Conservation (phyloP, 2,329 filamentous ascomycete species). For the Verticillium albo-atrum region DNA sequence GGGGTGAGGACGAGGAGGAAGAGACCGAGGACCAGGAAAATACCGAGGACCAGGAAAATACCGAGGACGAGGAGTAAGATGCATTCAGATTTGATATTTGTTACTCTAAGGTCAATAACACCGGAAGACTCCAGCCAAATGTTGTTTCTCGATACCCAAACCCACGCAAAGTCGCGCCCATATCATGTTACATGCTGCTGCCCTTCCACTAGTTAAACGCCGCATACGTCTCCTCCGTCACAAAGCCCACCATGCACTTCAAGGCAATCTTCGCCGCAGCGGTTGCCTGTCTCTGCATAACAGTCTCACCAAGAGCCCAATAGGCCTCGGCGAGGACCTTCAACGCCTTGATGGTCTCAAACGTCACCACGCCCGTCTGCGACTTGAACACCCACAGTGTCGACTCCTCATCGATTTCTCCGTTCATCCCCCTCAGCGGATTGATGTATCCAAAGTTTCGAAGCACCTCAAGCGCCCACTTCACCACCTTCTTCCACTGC, state of each 20-base stretch:
- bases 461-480: slow-evolving; percentile 22
- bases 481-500: slow-evolving; percentile 25
- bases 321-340: slow-evolving; percentile 23
- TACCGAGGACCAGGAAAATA: background rate
- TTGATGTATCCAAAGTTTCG: slow-evolving; percentile 27
- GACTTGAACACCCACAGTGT: slow-evolving; percentile 18
- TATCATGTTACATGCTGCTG: background rate
- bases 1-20: background rate
- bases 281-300: slow-evolving; percentile 18
- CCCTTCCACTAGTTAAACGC: slow-evolving; percentile 8
- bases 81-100: no score
- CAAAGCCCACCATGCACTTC: slow-evolving; percentile 25
- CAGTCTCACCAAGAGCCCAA: slow-evolving; percentile 18
- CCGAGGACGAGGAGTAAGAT: no score
- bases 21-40: background rate
- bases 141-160: background rate
- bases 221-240: slow-evolving; percentile 17
- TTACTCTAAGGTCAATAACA: no score
- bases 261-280: slow-evolving; percentile 24
- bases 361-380: slow-evolving; percentile 22
- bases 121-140: background rate
- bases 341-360: slow-evolving; percentile 28
- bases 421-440: slow-evolving; percentile 13
- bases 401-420: slow-evolving; percentile 5
- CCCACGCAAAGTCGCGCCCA: background rate